Evolutionary conservation across 78 protist genomes (phyloP).

Genomic region (Dictyostelium capitatum): DNA sequence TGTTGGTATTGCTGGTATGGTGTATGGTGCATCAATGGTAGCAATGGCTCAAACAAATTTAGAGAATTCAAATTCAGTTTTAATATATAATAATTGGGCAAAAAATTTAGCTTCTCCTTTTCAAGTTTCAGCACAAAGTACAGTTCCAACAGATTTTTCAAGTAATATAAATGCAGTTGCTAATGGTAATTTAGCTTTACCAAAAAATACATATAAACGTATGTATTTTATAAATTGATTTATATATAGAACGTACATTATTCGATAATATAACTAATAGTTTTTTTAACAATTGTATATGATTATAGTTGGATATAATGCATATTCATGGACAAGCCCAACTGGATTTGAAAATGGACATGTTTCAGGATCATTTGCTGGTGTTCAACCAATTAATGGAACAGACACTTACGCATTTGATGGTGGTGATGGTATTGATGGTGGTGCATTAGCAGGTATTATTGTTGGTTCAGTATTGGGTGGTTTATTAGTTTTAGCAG

Average conservation of each 20-base stretch:
- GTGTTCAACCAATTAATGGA: slow-evolving; percentile 17
- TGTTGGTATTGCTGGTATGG: neutral
- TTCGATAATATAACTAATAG: too few relatives aligned
- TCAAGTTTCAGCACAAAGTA: neutral
- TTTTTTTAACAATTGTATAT: too few relatives aligned
- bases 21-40: neutral
- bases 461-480: slow-evolving; percentile 75
- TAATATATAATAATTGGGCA: slow-evolving; percentile 2
- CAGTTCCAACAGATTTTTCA: neutral
- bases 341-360: slow-evolving; percentile 22
- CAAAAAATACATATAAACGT: neutral
- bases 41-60: neutral
- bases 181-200: neutral
- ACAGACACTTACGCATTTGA: neutral
- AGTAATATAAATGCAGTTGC: neutral
- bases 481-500: slow-evolving; percentile 28
- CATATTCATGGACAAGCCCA: neutral
- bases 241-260: too few relatives aligned
- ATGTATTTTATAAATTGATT: neutral
- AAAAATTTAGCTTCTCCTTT: neutral
- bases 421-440: slow-evolving; percentile 12
- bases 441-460: slow-evolving; percentile 75
- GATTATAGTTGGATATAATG: slow-evolving; percentile 29
- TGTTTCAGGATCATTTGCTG: slow-evolving; percentile 4
- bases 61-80: neutral